phyloP scores from a whole-genome alignment of 192 early-diverging fungal genomes.

The Nowakowskiella sp. region DNA sequence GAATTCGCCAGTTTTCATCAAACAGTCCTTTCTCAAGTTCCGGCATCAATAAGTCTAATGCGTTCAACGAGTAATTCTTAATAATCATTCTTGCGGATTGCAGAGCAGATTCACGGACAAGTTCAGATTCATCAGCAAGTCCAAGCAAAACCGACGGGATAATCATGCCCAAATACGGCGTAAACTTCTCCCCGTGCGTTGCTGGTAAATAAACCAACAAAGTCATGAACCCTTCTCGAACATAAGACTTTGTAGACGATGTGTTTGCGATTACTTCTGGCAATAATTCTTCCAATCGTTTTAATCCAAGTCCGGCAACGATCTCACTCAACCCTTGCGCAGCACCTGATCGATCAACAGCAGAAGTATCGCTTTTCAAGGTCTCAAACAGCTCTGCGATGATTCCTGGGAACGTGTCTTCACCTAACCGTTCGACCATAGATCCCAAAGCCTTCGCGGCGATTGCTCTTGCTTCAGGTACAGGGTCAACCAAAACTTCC shows the following conservation, averaged over 20 bases:
- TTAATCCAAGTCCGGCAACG: constrained; percentile 77
- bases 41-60: constrained; percentile 83
- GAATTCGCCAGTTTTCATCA: constrained; percentile 92
- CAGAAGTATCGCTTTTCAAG: constrained; percentile 82
- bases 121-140: constrained; percentile 92
- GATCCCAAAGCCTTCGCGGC: constrained; percentile 88
- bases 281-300: constrained; percentile 75
- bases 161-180: constrained; percentile 77
- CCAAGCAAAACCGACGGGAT: constrained; percentile 84
- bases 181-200: constrained; percentile 88
- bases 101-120: constrained; percentile 84
- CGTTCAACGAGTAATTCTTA: constrained; percentile 75
- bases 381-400: constrained; percentile 77
- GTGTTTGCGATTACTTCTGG: constrained; percentile 83
- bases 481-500: constrained; percentile 88
- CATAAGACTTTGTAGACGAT: constrained; percentile 59
- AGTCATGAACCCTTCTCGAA: constrained; percentile 95
- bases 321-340: constrained; percentile 96
- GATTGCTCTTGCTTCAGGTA: constrained; percentile 90
- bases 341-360: constrained; percentile 91
- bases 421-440: constrained; percentile 86
- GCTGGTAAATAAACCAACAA: constrained; percentile 92
- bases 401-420: constrained; percentile 85
- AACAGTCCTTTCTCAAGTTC: constrained; percentile 85
- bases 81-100: constrained; percentile 92